Base-by-base conservation (phyloP, 805 yeast genomes). In the Clavispora vitiphila region DNA sequence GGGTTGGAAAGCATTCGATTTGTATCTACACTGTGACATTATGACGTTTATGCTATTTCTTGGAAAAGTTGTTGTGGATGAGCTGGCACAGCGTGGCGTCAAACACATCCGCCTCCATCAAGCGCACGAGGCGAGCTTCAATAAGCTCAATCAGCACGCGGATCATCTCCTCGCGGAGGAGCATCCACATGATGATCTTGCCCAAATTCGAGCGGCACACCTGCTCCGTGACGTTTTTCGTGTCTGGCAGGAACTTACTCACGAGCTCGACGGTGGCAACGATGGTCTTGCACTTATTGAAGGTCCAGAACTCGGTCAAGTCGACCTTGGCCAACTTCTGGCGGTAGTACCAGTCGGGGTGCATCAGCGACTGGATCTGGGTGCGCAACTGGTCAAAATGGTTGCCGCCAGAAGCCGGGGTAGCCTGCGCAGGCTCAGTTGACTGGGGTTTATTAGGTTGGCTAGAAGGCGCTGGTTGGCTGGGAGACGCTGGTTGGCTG, bases 91-190 rank as follows among this genome's bases (percentile, higher is more conserved):
- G 46, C n/a, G 38, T 34, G 15, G 42, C 42, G 27, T 39, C 44
- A 18, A 55, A 55, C 34, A 53, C 51, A 32, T 50, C 54, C 26
- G 39, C 42, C 19, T 52, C 53, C 50, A 51, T 52, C 57, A 56
- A 46, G 16, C 43, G 46, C 24, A 45, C 46, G n/a, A 56, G 36
- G 15, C 55, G 44, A 11, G 40, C 24, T 15, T 41, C 46, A 10
- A 56, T 26, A n/a, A 31, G 9, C n/a, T 40, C 42, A 12, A 29
- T 38, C 19, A 27, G 30, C 5, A 51, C 36, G 5, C 36, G 26
- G 15, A 42, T 32, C 21, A 36, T 27, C 24, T 38, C 40, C 27
- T 43, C 48, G 16, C 46, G 40, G 14, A 41, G 41, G 22, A 51
- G 41, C 22, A 48, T 35, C 23, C 39, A 25, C 36, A 34, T 38